Evolutionary conservation across 2,329 filamentous ascomycete genomes (phyloP).

Genomic region (Sporothrix brunneoviolacea): DNA sequence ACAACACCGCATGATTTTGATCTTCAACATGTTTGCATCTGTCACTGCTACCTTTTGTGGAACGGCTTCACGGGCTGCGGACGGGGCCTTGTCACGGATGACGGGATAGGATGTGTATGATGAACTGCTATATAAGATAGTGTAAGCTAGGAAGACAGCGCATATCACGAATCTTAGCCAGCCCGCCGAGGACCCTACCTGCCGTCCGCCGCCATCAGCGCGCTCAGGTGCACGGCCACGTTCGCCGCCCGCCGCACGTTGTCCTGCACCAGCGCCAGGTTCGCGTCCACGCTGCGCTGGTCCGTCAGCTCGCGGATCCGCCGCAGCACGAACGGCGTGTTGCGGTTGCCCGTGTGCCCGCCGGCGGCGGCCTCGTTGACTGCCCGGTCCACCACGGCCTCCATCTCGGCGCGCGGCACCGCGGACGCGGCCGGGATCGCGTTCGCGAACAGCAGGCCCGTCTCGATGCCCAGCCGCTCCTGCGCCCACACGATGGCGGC

Average conservation of each 20-base stretch:
- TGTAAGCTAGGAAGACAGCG: neutral
- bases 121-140: neutral
- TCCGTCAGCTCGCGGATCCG: conserved; percentile 75
- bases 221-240: conserved; percentile 43
- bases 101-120: conserved; percentile 9
- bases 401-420: conserved; percentile 66
- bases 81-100: neutral
- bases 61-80: neutral
- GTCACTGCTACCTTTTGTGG: neutral
- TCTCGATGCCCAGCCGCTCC: conserved; percentile 62
- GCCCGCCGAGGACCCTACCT: conserved; percentile 4
- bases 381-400: conserved; percentile 60
- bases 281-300: conserved; percentile 65
- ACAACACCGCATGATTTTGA: too few species aligned
- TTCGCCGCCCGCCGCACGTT: conserved; percentile 51
- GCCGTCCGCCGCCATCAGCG: conserved; percentile 6
- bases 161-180: too few species aligned
- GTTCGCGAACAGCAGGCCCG: conserved; percentile 82
- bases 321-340: conserved; percentile 76
- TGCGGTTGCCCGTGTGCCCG: conserved; percentile 64
- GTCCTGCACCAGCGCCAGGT: conserved; percentile 53
- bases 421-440: conserved; percentile 67
- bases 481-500: conserved; percentile 84
- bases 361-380: conserved; percentile 57
- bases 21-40: too few species aligned